These are phyloP conservation scores for Talaromyces marneffei DNA, from an alignment of 2,329 filamentous ascomycete genomes.

Conservation along the genomic window DNA sequence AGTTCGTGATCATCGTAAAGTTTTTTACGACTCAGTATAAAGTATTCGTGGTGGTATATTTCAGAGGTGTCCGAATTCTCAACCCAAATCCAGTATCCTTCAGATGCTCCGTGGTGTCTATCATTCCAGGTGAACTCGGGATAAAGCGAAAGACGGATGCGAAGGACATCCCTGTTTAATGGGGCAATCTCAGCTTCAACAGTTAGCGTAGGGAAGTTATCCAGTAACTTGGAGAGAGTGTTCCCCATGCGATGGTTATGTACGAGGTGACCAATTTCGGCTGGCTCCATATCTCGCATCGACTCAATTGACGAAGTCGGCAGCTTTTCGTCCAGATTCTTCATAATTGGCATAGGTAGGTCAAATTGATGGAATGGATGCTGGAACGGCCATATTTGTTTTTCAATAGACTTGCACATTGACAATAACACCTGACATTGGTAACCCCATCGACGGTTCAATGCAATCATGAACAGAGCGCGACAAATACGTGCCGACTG, in stretches of 20 bases:
- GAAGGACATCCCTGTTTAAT: conserved; percentile 84
- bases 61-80: conserved; percentile 97
- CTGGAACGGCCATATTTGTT: conserved; percentile 88
- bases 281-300: conserved; percentile 85
- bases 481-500: conserved; percentile 92
- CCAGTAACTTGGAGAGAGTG: conserved; percentile 72
- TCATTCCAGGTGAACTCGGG: conserved; percentile 96
- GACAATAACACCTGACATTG: conserved; percentile 88
- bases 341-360: conserved; percentile 73
- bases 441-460: conserved; percentile 92
- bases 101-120: conserved; percentile 83
- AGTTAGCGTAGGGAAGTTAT: conserved; percentile 85
- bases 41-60: conserved; percentile 96
- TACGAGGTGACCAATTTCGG: conserved; percentile 84
- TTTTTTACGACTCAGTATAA: conserved; percentile 85
- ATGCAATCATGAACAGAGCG: conserved; percentile 92
- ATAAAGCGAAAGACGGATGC: conserved; percentile 79
- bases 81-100: conserved; percentile 98
- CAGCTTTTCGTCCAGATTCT: conserved; percentile 77
- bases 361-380: conserved; percentile 96
- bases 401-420: conserved; percentile 94
- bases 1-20: conserved; percentile 94
- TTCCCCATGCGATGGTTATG: conserved; percentile 85
- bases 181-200: conserved; percentile 94
- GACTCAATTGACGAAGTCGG: conserved; percentile 67